Evolutionary conservation across 805 yeast species (phyloP), one percentile per base, ranked within the genome.

Genomic region (Candida lessepsii): DNA sequence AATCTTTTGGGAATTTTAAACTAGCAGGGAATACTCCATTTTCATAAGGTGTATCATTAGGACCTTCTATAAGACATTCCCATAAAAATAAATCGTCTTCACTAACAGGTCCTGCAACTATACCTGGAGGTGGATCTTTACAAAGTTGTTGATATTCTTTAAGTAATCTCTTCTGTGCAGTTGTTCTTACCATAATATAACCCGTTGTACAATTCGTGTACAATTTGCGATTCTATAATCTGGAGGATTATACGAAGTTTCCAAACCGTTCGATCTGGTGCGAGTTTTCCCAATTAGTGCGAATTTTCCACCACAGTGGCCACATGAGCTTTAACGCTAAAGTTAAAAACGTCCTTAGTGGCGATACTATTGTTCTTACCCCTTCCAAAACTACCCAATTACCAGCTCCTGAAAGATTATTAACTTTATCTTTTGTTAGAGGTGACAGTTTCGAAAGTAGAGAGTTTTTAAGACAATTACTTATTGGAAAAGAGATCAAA

Each of bases 111-210:
- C 96, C 96, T 0, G 99, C 99, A 5, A 89, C 78, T 25, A 91
- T 86, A 1, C 99, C 99, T 21, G 95, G 97, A 0, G 97, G 96
- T 0, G 96, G 83, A 47, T 90, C 96, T 49, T 76, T 78, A 13
- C 82, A 68, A 18, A 93, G 76, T 61, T 88, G 96, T 58, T 87
- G 91, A 58, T 84, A 83, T 60, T 93, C 99, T 50, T 88, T 88
- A 55, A 89, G 72, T 21, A 93, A 76, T 45, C 99, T 70, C 51
- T 84, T 81, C 48, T 86, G 95, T 3, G 99, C 98, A 8, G 95
- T 86, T 18, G 61, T 52, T 32, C 62, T 54, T 21, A 60, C 56
- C 64, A 58, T 60, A 2, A n/a, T n/a, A n/a, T n/a, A n/a, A n/a
- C n/a, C n/a, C n/a, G n/a, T n/a, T n/a, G n/a, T n/a, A n/a, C n/a